A percentile compares a stretch with the other conserved stretches of the same genome.
phyloP scores from a whole-genome alignment of 1,139 yeast species.

The Debaryomyces udenii region DNA sequence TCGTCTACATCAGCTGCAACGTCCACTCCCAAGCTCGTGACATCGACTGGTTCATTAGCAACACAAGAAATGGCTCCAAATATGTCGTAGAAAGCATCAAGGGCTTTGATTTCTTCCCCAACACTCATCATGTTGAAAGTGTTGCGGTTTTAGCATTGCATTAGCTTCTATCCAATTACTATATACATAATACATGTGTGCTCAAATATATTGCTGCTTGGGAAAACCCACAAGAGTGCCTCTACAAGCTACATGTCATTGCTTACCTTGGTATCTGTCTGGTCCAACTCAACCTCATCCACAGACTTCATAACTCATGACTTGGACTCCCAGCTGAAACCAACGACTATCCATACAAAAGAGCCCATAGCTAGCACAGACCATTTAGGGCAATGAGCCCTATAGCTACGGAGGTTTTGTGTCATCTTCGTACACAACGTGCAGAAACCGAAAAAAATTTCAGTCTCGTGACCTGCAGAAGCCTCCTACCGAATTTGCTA shows the following conservation, averaged over 20 bases:
- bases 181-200: too few relatives aligned
- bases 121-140: slow-evolving; percentile 96
- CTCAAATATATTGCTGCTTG: too few relatives aligned
- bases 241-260: too few relatives aligned
- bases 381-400: slow-evolving; percentile 19
- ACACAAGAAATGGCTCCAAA: slow-evolving; percentile 61
- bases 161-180: too few relatives aligned
- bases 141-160: slow-evolving; percentile 70
- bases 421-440: slow-evolving; percentile 1
- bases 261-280: too few relatives aligned
- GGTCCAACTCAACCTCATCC: too few relatives aligned
- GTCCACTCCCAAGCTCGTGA: slow-evolving; percentile 98
- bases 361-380: too few relatives aligned
- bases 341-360: too few relatives aligned
- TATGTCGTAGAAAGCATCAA: slow-evolving; percentile 80
- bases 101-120: slow-evolving; percentile 98
- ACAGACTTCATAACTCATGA: too few relatives aligned
- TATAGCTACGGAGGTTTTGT: slow-evolving; percentile 7
- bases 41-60: slow-evolving; percentile 74
- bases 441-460: slow-evolving; percentile 9
- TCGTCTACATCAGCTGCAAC: slow-evolving; percentile 93
- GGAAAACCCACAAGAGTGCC: too few relatives aligned
- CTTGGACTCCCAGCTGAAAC: too few relatives aligned
- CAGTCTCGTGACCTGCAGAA: slow-evolving; percentile 8
- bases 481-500: slow-evolving; percentile 9